Conservation (phyloP, 192 early-diverging fungal species). For the Funneliformis mosseae region DNA sequence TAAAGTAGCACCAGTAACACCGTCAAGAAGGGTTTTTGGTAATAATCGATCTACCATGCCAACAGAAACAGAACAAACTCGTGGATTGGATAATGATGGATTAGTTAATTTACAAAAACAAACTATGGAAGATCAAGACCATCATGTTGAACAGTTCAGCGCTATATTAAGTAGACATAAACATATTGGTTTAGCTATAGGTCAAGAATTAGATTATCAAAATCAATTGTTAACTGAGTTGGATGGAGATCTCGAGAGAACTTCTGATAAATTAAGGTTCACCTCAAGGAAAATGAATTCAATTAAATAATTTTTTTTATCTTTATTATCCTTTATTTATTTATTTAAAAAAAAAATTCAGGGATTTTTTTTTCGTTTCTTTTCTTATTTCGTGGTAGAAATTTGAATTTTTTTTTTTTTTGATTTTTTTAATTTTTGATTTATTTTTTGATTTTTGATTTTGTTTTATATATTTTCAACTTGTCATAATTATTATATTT, state of each 20-base stretch:
- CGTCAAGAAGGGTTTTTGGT: constrained; percentile 69
- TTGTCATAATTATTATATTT: no score
- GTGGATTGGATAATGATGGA: constrained; percentile 73
- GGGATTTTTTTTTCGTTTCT: no score
- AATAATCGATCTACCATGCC: constrained; percentile 53
- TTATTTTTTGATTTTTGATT: no score
- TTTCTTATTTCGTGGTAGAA: no score
- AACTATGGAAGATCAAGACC: constrained; percentile 84
- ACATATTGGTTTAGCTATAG: constrained; percentile 85
- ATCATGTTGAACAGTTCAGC: constrained; percentile 72
- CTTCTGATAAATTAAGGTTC: constrained; percentile 70
- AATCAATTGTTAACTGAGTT: constrained; percentile 87
- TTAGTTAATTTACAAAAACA: constrained; percentile 76
- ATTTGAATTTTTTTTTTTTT: no score
- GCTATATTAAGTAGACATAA: constrained; percentile 79
- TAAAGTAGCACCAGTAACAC: constrained; percentile 7
- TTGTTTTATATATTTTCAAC: no score
- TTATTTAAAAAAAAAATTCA: no score
- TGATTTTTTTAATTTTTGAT: no score
- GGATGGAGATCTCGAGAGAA: constrained; percentile 77
- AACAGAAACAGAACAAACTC: constrained; percentile 79
- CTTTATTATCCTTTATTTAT: no score
- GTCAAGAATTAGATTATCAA: constrained; percentile 89
- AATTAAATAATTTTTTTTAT: constrained; percentile 48
- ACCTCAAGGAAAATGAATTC: constrained; percentile 81